A percentile compares a stretch with the other conserved stretches of the same genome.
These are phyloP conservation scores for Phialemonium atrogriseum DNA, from an alignment of 2,329 filamentous ascomycete species.

Conservation along the genomic window DNA sequence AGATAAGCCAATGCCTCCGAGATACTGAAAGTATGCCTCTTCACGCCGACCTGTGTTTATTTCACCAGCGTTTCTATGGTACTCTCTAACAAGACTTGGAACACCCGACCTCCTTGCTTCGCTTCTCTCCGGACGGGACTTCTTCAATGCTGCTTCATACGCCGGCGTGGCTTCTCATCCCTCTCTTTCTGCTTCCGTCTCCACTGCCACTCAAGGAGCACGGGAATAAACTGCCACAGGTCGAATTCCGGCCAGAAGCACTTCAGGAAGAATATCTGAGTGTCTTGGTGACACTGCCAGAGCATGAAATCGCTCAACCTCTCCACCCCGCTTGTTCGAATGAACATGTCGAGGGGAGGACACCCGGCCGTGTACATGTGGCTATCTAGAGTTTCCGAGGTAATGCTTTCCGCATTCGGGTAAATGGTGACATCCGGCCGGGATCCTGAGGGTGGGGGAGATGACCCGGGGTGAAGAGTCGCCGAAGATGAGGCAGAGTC, in stretches of 20 bases:
- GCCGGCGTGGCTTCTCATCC: slow-evolving; percentile 33
- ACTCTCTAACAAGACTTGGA: too few species aligned
- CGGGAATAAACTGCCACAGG: slow-evolving; percentile 85
- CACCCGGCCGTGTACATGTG: slow-evolving; percentile 84
- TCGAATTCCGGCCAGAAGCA: slow-evolving; percentile 96
- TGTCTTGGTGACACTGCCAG: slow-evolving; percentile 93
- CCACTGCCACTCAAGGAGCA: slow-evolving; percentile 85
- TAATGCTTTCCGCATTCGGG: slow-evolving; percentile 79
- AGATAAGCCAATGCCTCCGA: too few species aligned
- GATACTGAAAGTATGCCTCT: too few species aligned
- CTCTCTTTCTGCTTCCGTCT: slow-evolving; percentile 48
- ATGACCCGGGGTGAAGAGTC: slow-evolving; percentile 39
- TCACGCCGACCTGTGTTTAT: too few species aligned
- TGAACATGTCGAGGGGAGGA: slow-evolving; percentile 82
- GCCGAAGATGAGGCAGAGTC: slow-evolving; percentile 53
- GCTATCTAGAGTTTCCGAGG: slow-evolving; percentile 67
- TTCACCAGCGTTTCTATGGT: too few species aligned
- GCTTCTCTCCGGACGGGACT: too few species aligned
- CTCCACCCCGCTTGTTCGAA: slow-evolving; percentile 88
- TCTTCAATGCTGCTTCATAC: slow-evolving; percentile 28
- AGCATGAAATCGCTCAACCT: slow-evolving; percentile 96
- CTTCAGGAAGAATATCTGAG: slow-evolving; percentile 84
- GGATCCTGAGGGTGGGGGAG: slow-evolving; percentile 35
- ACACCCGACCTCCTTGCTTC: too few species aligned
- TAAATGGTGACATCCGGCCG: slow-evolving; percentile 30